Evolutionary conservation across 768 basidiomycete species (phyloP), one percentile per base, ranked within the genome.

Genomic region (Fibroporia radiculosa): DNA sequence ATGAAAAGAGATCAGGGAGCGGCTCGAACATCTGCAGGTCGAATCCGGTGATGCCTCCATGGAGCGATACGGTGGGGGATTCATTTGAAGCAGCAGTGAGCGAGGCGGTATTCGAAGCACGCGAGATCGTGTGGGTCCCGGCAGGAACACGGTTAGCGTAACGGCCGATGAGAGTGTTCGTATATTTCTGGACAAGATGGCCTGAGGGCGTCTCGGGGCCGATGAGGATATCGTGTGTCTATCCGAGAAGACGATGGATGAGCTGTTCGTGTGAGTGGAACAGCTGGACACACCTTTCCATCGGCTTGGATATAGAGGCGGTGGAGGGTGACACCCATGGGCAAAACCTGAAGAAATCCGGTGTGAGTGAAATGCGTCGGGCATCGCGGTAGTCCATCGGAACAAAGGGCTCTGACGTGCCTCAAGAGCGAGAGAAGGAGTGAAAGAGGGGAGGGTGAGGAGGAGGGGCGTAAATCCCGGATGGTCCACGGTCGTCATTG

Each of bases 191-290:
- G 10, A 59, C 62, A 25, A 67, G 58, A 59, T 86, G 82, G 48
- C 69, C 76, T 49, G 69, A 55, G 40, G 82, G 77, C 34, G 67
- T 62, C 64, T 84, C 79, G 29, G 85, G 84, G 14, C 84, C 85
- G 52, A 85, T 71, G 33, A 88, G 75, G 47, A 88, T 73, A 60
- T 87, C 85, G 62, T 87, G 82, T 5, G 80, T 83, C 82, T 84
- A 52, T n/a, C n/a, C n/a, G n/a, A n/a, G n/a, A n/a, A n/a, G n/a
- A n/a, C n/a, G n/a, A n/a, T 5, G 43, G 16, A 25, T 25, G 22
- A 8, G 28, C n/a, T 32, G 25, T 18, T 42, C 35, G 29, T 14
- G 19, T 20, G 28, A 14, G 25, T 19, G 26, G 37, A 34, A 42
- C 23, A 7, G 7, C 11, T 7, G 39, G 25, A 54, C 69, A 50